These are phyloP conservation scores for Oidiodendron maius DNA, from an alignment of 495 filamentous ascomycete species.

Conservation along the genomic window DNA sequence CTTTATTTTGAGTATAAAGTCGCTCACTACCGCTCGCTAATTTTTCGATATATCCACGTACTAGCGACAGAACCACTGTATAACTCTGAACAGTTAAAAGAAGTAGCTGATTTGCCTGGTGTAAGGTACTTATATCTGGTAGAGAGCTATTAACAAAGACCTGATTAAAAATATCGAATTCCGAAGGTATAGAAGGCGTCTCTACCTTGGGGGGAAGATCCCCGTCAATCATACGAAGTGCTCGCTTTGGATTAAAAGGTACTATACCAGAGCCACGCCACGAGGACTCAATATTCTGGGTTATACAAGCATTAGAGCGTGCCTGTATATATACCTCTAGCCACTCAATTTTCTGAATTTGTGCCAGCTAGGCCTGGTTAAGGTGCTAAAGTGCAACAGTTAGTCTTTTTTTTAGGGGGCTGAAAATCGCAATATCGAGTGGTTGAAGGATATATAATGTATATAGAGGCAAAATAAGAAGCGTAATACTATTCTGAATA, in stretches of 20 bases:
- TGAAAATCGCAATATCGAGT: not conserved
- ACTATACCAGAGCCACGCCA: constrained; percentile 1
- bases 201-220: not conserved
- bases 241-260: not conserved
- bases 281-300: not conserved
- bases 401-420: constrained; percentile 5
- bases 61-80: not conserved
- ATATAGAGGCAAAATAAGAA: not conserved
- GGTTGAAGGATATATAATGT: not conserved
- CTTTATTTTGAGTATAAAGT: not conserved
- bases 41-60: constrained; percentile 1
- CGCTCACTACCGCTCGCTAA: not conserved
- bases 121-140: not conserved
- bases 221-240: constrained; percentile 5
- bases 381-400: constrained; percentile 2
- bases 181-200: not conserved
- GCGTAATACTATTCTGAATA: constrained; percentile 1
- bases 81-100: not conserved
- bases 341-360: constrained; percentile 6
- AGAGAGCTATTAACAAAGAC: constrained; percentile 5
- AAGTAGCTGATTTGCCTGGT: not conserved
- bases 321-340: constrained; percentile 2
- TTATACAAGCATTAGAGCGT: not conserved
- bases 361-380: constrained; percentile 6
- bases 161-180: constrained; percentile 7